Evolutionary conservation across 2,329 filamentous ascomycete species (phyloP).

Genomic region (Aspergillus pseudoterreus): DNA sequence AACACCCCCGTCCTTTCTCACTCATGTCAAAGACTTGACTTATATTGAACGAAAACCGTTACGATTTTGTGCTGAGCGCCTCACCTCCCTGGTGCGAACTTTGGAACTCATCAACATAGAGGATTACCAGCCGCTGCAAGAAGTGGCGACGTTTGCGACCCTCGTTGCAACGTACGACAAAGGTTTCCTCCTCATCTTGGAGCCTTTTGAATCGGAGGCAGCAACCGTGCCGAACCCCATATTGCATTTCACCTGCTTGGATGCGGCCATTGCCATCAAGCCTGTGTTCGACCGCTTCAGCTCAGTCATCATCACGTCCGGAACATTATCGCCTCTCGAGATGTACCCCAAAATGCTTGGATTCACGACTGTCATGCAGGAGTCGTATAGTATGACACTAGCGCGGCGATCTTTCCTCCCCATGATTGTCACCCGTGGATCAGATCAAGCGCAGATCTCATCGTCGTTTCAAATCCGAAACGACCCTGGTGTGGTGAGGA

Average conservation of each 20-base stretch:
- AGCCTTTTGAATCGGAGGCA: slow-evolving; percentile 92
- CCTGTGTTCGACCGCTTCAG: slow-evolving; percentile 97
- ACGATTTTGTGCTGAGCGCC: slow-evolving; percentile 84
- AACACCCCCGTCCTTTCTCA: slow-evolving; percentile 88
- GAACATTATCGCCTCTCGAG: slow-evolving; percentile 92
- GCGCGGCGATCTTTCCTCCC: slow-evolving; percentile 92
- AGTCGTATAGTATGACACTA: slow-evolving; percentile 96
- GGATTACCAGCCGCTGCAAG: slow-evolving; percentile 93
- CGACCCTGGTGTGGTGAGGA: slow-evolving; percentile 92
- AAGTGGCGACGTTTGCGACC: slow-evolving; percentile 96
- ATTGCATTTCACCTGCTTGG: slow-evolving; percentile 94
- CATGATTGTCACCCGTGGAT: slow-evolving; percentile 94
- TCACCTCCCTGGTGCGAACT: slow-evolving; percentile 91
- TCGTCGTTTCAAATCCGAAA: slow-evolving; percentile 94
- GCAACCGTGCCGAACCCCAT: slow-evolving; percentile 94
- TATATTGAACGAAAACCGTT: slow-evolving; percentile 97
- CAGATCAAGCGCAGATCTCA: slow-evolving; percentile 87
- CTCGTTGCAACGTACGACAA: slow-evolving; percentile 95
- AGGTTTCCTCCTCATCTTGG: slow-evolving; percentile 92
- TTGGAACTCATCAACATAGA: slow-evolving; percentile 96
- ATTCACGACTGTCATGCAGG: slow-evolving; percentile 87
- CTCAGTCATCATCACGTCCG: slow-evolving; percentile 97
- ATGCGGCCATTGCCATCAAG: slow-evolving; percentile 96
- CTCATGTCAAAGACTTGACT: slow-evolving; percentile 89
- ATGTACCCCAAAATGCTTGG: slow-evolving; percentile 99